Base-by-base conservation (phyloP, 208 protist genomes). In the Trypanosomatidae sp. region DNA sequence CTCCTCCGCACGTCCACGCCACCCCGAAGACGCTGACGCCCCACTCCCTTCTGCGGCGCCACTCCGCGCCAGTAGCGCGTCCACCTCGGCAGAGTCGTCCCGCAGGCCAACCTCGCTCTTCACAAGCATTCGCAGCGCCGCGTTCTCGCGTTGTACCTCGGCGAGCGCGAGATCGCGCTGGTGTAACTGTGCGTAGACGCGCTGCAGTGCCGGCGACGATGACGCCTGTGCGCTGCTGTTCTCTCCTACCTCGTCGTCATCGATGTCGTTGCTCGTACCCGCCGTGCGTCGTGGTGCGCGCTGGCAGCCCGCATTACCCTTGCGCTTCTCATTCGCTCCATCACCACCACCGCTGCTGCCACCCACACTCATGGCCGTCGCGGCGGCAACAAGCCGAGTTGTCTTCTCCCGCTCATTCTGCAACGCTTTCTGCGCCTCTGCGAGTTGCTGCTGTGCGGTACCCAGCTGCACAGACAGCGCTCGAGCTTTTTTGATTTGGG, bases 1-100 rank as follows among this genome's bases (percentile, higher is more conserved):
- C 59, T 91, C 85, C 78, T 91, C 84, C 2, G 88, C 91, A 19
- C 91, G 79, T 30, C 91, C 89, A 3, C 77, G 69, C 89, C 91
- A 95, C 8, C 86, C 55, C 3, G 22, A 30, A 30, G 22, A 62
- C 44, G 9, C 15, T 52, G 60, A 30, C 60, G 39, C 60, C 17
- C 60, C 60, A n/a, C 10, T 43, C 17, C 60, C 30, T 19, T 3
- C 25, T n/a, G 59, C 30, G 68, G 59, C 3, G 2, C 71, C 17
- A n/a, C 33, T 67, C 2, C 67, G 71, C 43, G 79, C 76, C 43
- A 92, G 49, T 6, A 89, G 74, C 5, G 39, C 66, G 28, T 92
- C 82, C 5, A 89, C 64, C 4, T 88, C 85, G 28, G 66, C 70
- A 0, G 79, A 66, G 56, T 85, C 77, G 25, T 80, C 69, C 17